Base-by-base conservation (phyloP, 768 basidiomycete species). In the Asterophora lycoperdoides region DNA sequence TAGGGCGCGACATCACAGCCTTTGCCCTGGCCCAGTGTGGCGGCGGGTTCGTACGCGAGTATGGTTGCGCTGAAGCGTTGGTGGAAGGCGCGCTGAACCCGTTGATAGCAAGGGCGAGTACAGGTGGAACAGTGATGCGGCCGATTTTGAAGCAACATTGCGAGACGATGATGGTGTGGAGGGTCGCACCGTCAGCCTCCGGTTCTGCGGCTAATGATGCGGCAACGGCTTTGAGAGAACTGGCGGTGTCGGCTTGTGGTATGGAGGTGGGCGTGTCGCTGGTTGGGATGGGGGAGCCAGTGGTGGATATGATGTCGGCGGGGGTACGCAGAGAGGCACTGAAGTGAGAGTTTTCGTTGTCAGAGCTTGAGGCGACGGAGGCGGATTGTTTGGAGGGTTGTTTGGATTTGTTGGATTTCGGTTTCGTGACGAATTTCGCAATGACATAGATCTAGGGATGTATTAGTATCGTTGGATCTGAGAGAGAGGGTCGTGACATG, bases 81-180 rank as follows among this genome's bases (percentile, higher is more conserved):
- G 64, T 44, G 11, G 67, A 53, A 7, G 67, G 57, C 1, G 60
- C 64, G 17, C 68, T 65, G 52, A 83, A 80, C 0, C 88, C 88
- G 50, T 84, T 80, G 1, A 68, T 55, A 1, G 80, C 83, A 29
- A 88, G 63, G 9, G 77, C 76, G 52, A 90, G 49, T 3, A 73
- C 71, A 10, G 88, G 88, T 1, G 87, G 87, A 46, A 88, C 74
- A 15, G 85, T 89, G 52, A 89, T 83, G 1, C 86, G 76, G 0
- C 80, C 82, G 18, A 75, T 59, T 62, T 89, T 90, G 74, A 81
- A 87, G 59, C 84, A 86, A 18, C 78, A 48, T 45, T 78, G 80
- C 20, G 81, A 80, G 48, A 90, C 66, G 41, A 76, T 71, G 51
- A 89, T 60, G 51, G 85, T 84, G 62, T 89, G 78, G 5, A 86